Evolutionary conservation across 2,329 filamentous ascomycete genomes (phyloP).

Genomic region (Annulohypoxylon truncatum): DNA sequence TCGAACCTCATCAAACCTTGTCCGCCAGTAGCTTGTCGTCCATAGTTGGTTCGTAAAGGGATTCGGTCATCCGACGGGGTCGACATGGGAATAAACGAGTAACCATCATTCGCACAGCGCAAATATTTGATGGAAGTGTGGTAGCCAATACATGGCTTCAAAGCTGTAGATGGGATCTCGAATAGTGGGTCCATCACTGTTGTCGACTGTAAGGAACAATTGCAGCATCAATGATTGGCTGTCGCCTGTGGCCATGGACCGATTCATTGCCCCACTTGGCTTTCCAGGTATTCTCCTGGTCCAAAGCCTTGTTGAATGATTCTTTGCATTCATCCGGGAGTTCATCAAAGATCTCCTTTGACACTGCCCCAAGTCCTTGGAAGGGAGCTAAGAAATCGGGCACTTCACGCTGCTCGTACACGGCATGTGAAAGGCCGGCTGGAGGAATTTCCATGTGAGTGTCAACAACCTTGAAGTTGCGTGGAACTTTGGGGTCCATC

Average conservation of each 20-base stretch:
- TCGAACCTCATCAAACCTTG: not conserved
- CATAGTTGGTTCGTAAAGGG: not conserved
- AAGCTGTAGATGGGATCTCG: not conserved
- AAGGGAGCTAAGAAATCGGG: conserved; percentile 64
- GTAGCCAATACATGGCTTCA: not conserved
- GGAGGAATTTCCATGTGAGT: conserved; percentile 64
- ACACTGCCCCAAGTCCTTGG: conserved; percentile 71
- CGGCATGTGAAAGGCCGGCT: conserved; percentile 58
- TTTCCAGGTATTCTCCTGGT: conserved; percentile 78
- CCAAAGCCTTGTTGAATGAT: conserved; percentile 76
- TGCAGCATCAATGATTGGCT: conserved; percentile 72
- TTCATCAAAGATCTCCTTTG: conserved; percentile 73
- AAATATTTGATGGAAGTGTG: not conserved
- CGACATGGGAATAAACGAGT: not conserved
- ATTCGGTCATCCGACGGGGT: not conserved
- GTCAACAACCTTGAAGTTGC: conserved; percentile 69
- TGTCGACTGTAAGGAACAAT: conserved; percentile 67
- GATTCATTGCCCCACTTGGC: conserved; percentile 77
- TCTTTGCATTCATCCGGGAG: conserved; percentile 76
- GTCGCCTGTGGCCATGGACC: conserved; percentile 62
- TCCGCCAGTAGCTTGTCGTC: not conserved
- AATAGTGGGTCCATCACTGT: not conserved
- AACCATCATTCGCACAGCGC: not conserved
- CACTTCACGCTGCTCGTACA: conserved; percentile 58
- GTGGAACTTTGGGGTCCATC: conserved; percentile 61